A percentile compares a stretch with the other conserved stretches of the same genome.
Evolutionary conservation across 768 basidiomycete species (phyloP).

Genomic region (Agrocybe chaxingu): DNA sequence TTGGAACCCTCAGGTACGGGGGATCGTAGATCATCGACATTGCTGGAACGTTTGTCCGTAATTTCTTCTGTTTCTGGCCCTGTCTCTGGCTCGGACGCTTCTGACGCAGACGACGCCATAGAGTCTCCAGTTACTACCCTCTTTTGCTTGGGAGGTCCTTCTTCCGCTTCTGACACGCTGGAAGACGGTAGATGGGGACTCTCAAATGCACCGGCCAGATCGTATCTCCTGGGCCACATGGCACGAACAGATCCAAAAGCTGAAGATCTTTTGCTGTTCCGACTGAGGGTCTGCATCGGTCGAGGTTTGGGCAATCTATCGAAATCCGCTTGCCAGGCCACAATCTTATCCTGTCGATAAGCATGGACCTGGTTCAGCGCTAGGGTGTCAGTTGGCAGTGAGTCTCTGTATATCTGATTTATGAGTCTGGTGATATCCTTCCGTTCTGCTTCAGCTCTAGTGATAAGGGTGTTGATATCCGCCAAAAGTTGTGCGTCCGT

Average conservation of each 20-base stretch:
- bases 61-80: constrained; percentile 14
- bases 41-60: constrained; percentile 9
- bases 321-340: constrained; percentile 96
- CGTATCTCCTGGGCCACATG: constrained; percentile 68
- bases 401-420: constrained; percentile 77
- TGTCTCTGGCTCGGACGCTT: constrained; percentile 64
- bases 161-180: constrained; percentile 74
- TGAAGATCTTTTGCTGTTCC: constrained; percentile 50
- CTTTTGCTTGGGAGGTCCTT: constrained; percentile 43
- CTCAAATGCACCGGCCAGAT: constrained; percentile 51
- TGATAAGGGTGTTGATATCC: constrained; percentile 65
- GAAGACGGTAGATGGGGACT: constrained; percentile 56
- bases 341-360: constrained; percentile 87
- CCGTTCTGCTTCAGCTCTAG: constrained; percentile 71
- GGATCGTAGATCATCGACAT: background rate
- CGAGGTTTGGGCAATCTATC: constrained; percentile 78
- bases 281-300: constrained; percentile 44
- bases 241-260: constrained; percentile 68
- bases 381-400: constrained; percentile 79
- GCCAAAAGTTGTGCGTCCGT: constrained; percentile 58
- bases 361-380: constrained; percentile 84
- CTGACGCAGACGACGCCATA: constrained; percentile 67
- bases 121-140: constrained; percentile 49
- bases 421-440: constrained; percentile 71
- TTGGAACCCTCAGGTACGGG: background rate